Evolutionary conservation across 2,329 filamentous ascomycete species (phyloP), one percentile per base, ranked within the genome.

Genomic region (Neospermospora avenae): DNA sequence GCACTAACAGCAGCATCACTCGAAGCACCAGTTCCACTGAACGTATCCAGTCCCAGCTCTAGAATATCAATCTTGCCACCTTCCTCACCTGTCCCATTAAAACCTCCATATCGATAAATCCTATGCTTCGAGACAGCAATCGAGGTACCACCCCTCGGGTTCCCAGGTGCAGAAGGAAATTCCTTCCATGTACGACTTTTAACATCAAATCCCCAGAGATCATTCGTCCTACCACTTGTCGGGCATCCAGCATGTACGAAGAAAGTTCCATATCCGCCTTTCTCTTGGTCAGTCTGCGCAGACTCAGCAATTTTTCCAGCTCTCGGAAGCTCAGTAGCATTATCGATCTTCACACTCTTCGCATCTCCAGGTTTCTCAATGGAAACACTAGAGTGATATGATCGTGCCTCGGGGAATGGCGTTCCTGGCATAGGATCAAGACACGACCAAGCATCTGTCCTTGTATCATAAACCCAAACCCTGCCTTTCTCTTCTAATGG

Each of bases 71-170:
- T 70, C 60, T 81, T 80, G 0, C 89, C 90, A 16, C 90, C 90
- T 51, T 90, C 78, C 69, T 93, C 88, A 0, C 70, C 76, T 46
- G 80, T 77, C 0, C 89, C 90, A 72, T 93, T 89, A 67, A 87
- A 93, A 0, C 91, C 91, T 63, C 91, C 90, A 77, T 91, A 93
- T 28, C 91, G 82, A 75, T 88, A 96, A 6, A 96, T 73, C 24
- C 84, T 82, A 24, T 83, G 84, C 57, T 82, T 80, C 46, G 80
- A 80, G 55, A 87, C 81, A 1, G 86, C 84, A 25, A 96, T 84
- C 3, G 84, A 83, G 0, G 88, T 77, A 1, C 89, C 90, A 22
- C 86, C 85, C 51, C 90, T 81, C 0, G 83, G 76, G 7, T 86
- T 83, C 0, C 81, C 86, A 0, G 89, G 89, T 0, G 89, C 90